Evolutionary conservation across 306 rosid species (phyloP).

Genomic region (Astragalus membranaceus): DNA sequence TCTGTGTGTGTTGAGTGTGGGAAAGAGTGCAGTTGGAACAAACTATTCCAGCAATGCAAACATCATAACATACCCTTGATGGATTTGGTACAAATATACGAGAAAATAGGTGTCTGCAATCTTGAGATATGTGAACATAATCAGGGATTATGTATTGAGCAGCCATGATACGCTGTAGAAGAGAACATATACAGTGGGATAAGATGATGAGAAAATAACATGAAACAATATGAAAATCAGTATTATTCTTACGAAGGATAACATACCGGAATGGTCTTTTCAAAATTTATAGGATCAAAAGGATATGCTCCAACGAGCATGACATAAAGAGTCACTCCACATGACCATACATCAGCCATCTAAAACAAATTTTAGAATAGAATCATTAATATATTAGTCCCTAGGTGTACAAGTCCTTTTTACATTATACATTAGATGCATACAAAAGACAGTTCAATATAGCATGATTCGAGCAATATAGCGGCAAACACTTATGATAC

Average conservation of each 20-base stretch:
- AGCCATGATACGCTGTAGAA: slow-evolving; percentile 53
- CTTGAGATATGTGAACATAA: slow-evolving; percentile 65
- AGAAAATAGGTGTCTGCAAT: slow-evolving; percentile 49
- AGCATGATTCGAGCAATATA: not conserved
- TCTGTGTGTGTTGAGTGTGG: no score
- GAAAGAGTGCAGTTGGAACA: no score
- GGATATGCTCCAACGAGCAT: slow-evolving; percentile 80
- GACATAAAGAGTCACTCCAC: slow-evolving; percentile 80
- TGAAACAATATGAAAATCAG: slow-evolving; percentile 3
- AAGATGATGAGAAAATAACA: not conserved
- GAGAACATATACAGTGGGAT: slow-evolving; percentile 15
- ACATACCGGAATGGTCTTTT: slow-evolving; percentile 63
- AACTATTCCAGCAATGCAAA: not conserved
- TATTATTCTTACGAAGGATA: not conserved
- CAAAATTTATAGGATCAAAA: slow-evolving; percentile 66
- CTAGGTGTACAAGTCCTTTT: not conserved
- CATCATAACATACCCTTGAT: slow-evolving; percentile 35
- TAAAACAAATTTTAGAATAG: slow-evolving; percentile 5
- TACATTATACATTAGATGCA: not conserved
- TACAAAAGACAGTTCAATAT: not conserved
- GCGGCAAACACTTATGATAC: no score
- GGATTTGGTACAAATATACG: slow-evolving; percentile 52
- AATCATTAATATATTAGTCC: not conserved
- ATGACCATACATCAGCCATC: slow-evolving; percentile 87
- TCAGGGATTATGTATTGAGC: slow-evolving; percentile 61